A percentile compares a stretch with the other conserved stretches of the same genome.
These are phyloP conservation scores for Neckera pumila DNA, from an alignment of 225 moss, liverwort and hornwort species.

Conservation along the genomic window DNA sequence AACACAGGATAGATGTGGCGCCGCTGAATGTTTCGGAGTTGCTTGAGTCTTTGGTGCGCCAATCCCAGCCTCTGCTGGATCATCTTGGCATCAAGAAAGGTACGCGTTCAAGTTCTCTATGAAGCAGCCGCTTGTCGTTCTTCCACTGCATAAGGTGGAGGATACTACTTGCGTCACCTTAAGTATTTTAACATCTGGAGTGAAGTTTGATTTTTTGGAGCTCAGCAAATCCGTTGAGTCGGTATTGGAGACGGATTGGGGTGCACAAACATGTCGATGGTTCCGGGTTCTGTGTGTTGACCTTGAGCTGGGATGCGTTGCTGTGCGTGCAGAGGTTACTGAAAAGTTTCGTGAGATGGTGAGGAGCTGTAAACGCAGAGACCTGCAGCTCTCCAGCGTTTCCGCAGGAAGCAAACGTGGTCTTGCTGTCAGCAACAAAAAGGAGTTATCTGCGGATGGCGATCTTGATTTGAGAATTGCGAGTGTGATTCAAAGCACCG, in stretches of 20 bases:
- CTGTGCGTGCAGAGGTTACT: conserved; percentile 43
- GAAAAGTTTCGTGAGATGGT: conserved; percentile 70
- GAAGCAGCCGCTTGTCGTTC: neutral
- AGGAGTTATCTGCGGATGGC: conserved; percentile 12
- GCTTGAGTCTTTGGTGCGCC: conserved; percentile 66
- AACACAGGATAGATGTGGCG: conserved; percentile 37
- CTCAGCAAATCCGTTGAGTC: neutral
- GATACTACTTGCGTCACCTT: neutral
- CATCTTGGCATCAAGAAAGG: conserved; percentile 82
- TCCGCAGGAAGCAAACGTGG: conserved; percentile 14
- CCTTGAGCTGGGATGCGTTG: neutral
- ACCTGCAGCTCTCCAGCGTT: conserved; percentile 12
- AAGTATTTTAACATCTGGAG: neutral
- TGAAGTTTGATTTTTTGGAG: neutral
- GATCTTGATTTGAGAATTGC: conserved; percentile 83
- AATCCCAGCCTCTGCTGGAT: conserved; percentile 70
- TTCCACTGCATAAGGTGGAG: neutral
- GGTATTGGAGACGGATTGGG: neutral
- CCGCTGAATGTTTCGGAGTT: conserved; percentile 74
- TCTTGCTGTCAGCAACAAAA: neutral
- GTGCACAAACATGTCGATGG: neutral
- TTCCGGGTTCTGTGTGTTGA: neutral
- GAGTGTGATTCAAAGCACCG: conserved; percentile 79
- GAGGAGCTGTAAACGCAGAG: conserved; percentile 62
- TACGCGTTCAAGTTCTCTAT: neutral